A percentile compares a stretch with the other conserved stretches of the same genome.
phyloP scores from a whole-genome alignment of 495 filamentous ascomycete genomes.

The Annulohypoxylon moriforme region DNA sequence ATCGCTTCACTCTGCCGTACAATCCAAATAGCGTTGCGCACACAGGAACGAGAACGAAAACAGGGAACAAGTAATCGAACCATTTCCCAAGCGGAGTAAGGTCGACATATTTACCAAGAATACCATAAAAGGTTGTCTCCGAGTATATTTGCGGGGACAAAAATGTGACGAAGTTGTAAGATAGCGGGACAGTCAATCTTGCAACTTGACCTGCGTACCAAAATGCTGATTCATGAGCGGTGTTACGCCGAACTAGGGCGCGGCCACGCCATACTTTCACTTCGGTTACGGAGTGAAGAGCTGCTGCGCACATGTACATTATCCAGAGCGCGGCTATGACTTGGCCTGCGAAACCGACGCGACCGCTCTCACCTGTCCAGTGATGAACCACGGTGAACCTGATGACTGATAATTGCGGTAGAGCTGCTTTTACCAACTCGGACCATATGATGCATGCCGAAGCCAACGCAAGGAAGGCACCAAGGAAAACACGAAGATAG shows the following conservation, averaged over 20 bases:
- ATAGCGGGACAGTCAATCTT: conserved; percentile 87
- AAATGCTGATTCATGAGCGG: conserved; percentile 88
- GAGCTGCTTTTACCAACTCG: conserved; percentile 82
- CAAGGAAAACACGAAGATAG: conserved; percentile 68
- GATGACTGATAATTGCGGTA: conserved; percentile 82
- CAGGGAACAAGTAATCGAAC: conserved; percentile 89
- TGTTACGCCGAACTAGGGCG: conserved; percentile 88
- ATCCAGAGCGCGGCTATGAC: conserved; percentile 87
- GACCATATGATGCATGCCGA: conserved; percentile 91
- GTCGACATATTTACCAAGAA: conserved; percentile 85
- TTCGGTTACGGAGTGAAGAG: conserved; percentile 84
- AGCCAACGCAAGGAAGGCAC: conserved; percentile 73
- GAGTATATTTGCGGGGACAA: conserved; percentile 73
- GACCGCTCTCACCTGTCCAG: conserved; percentile 68
- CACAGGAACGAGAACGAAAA: conserved; percentile 85
- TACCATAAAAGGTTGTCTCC: conserved; percentile 83
- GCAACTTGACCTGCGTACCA: conserved; percentile 95
- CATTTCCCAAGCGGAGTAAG: conserved; percentile 84
- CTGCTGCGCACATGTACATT: conserved; percentile 87
- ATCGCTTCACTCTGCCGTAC: conserved; percentile 80
- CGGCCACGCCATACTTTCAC: conserved; percentile 96
- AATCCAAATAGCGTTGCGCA: conserved; percentile 85
- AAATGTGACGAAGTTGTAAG: conserved; percentile 96
- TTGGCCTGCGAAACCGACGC: conserved; percentile 86
- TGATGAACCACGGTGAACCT: conserved; percentile 87